Conservation (phyloP, 108 stramenopile species). For the Cyclostephanos tholiformis region DNA sequence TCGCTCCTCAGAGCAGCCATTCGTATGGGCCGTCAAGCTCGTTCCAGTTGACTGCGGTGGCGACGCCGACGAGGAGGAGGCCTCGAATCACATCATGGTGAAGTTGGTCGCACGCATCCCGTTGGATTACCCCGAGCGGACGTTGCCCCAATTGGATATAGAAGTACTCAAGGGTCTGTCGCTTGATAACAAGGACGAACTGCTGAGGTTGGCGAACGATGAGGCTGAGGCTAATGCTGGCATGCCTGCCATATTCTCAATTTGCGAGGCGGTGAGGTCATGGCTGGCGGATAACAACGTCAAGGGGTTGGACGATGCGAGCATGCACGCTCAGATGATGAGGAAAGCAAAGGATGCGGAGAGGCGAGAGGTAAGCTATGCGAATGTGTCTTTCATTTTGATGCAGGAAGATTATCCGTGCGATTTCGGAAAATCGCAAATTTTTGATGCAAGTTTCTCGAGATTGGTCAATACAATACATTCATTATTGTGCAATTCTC, state of each 20-base stretch:
- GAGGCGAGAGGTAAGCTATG: slow-evolving; percentile 59
- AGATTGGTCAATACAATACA: background rate
- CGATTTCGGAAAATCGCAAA: background rate
- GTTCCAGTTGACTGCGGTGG: slow-evolving; percentile 67
- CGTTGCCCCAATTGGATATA: slow-evolving; percentile 65
- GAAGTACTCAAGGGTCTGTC: slow-evolving; percentile 74
- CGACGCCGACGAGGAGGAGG: slow-evolving; percentile 56
- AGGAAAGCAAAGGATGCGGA: slow-evolving; percentile 73
- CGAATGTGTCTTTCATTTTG: background rate
- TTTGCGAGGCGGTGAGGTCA: slow-evolving; percentile 77
- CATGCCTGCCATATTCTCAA: slow-evolving; percentile 79
- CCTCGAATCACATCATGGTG: slow-evolving; percentile 77
- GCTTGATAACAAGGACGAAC: slow-evolving; percentile 60
- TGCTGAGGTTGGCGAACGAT: slow-evolving; percentile 65
- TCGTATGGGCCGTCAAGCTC: slow-evolving; percentile 73
- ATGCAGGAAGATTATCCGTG: background rate
- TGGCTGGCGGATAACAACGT: slow-evolving; percentile 88
- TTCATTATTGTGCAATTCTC: slow-evolving; percentile 24
- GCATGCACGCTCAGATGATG: slow-evolving; percentile 90
- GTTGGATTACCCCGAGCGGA: slow-evolving; percentile 62
- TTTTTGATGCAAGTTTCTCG: slow-evolving; percentile 18
- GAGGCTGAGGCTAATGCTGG: slow-evolving; percentile 78
- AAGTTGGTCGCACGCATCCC: slow-evolving; percentile 69
- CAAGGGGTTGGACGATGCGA: slow-evolving; percentile 86
- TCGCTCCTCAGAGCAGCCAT: slow-evolving; percentile 55